Evolutionary conservation across 805 yeast species (phyloP).

Genomic region (Candida hungchunana): DNA sequence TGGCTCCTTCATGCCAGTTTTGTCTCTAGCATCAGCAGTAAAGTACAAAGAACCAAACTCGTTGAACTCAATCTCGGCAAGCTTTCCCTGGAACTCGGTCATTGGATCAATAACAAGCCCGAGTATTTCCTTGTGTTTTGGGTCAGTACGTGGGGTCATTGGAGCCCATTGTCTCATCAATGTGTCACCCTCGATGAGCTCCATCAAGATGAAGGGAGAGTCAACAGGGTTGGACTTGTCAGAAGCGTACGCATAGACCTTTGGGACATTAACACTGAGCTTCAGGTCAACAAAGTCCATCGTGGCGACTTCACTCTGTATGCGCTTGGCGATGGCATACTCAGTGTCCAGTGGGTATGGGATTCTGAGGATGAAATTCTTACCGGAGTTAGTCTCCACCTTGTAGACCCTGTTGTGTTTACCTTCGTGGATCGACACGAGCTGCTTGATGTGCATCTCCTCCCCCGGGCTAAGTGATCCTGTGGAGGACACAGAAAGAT

Average conservation of each 20-base stretch:
- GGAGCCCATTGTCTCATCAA: constrained; percentile 94
- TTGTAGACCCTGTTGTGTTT: constrained; percentile 88
- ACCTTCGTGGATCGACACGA: constrained; percentile 88
- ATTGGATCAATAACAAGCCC: constrained; percentile 66
- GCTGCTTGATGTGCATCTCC: constrained; percentile 54
- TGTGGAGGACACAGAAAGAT: constrained; percentile 37
- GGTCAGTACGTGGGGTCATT: constrained; percentile 53
- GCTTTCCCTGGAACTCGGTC: constrained; percentile 56
- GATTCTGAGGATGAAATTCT: constrained; percentile 68
- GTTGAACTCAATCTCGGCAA: constrained; percentile 58
- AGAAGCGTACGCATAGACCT: constrained; percentile 62
- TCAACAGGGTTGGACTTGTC: constrained; percentile 58
- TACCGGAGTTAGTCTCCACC: constrained; percentile 57
- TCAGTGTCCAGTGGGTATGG: constrained; percentile 79
- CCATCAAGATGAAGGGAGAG: constrained; percentile 78
- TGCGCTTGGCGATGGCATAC: constrained; percentile 56
- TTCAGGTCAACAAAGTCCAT: constrained; percentile 73
- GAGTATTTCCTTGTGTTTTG: constrained; percentile 46
- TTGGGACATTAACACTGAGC: constrained; percentile 67
- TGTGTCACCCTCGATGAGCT: constrained; percentile 71
- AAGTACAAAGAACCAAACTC: constrained; percentile 82
- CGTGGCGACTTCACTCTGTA: constrained; percentile 91
- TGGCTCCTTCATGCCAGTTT: constrained; percentile 31
- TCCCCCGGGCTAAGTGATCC: constrained; percentile 43
- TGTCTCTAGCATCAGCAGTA: constrained; percentile 51